Evolutionary conservation across 805 yeast genomes (phyloP), one percentile per base, ranked within the genome.

Genomic region (Pichia gijzeniarum): DNA sequence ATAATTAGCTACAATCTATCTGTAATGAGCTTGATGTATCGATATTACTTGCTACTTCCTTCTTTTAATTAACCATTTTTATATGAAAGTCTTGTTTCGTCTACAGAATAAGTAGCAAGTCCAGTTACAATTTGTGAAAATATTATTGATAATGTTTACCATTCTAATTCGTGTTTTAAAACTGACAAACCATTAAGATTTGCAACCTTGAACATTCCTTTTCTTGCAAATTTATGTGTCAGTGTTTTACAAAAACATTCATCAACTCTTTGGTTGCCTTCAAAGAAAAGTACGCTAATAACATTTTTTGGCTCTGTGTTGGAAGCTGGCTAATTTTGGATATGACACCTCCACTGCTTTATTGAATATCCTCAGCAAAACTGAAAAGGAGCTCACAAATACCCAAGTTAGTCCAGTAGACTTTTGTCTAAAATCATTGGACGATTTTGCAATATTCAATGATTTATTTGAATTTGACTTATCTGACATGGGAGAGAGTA

Each of bases 11-110:
- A 40, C 10, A 41, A 45, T 22, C 44, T 41, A 9, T 35, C 33
- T 17, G 3, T 16, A 16, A 45, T 45, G 48, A 25, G 33, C 2
- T 40, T 45, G 12, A 21, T 44, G 21, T 40, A 45, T 36, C 44
- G 36, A 14, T 45, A 45, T 36, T 45, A 45, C 28, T 31, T 41
- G 10, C n/a, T 36, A 17, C 5, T 40, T n/a, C 28, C 41, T 4
- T 35, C 40, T 4, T 33, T 40, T 13, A 40, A 45, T 33, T 40
- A 60, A 62, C 41, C 58, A 69, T 16, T 55, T 69, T 17, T 35
- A 5, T 9, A 38, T 19, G 14, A 22, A n/a, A 4, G 20, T 36
- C 3, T 7, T 19, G 4, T 8, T 3, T 18, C 42, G 2, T 34
- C 47, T 8, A 33, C 20, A 33, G 21, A 32, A 3, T 14, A 38